These are phyloP conservation scores for Aplosporella prunicola DNA, from an alignment of 2,329 filamentous ascomycete genomes.

Conservation along the genomic window DNA sequence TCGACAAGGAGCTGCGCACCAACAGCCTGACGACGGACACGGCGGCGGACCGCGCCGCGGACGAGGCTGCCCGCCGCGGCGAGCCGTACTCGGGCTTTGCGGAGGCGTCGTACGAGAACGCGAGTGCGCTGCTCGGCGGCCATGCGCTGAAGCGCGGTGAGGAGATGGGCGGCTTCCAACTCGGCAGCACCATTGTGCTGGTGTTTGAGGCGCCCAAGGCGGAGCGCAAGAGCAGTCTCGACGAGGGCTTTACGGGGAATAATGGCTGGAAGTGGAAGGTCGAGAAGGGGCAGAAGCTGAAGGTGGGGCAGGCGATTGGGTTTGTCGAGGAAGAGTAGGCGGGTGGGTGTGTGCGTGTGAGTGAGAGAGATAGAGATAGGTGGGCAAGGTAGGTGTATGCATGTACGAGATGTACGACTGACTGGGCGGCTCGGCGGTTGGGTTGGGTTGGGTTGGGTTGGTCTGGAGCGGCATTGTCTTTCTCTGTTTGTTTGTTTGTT, in stretches of 20 bases:
- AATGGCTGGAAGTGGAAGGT: slow-evolving; percentile 79
- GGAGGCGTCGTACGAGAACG: slow-evolving; percentile 77
- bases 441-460: too few relatives aligned
- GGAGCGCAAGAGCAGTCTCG: slow-evolving; percentile 32
- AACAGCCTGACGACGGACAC: slow-evolving; percentile 91
- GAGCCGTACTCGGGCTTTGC: slow-evolving; percentile 84
- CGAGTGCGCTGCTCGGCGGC: slow-evolving; percentile 69
- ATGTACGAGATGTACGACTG: too few relatives aligned
- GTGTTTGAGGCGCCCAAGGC: slow-evolving; percentile 88
- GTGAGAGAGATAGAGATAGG: too few relatives aligned
- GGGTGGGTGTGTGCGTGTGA: too few relatives aligned
- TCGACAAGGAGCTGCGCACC: slow-evolving; percentile 85
- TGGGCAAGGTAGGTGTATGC: too few relatives aligned
- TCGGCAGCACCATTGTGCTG: slow-evolving; percentile 88
- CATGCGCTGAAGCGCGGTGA: slow-evolving; percentile 79
- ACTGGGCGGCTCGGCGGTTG: too few relatives aligned
- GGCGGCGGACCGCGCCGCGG: slow-evolving; percentile 75
- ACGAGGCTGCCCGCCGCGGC: slow-evolving; percentile 63
- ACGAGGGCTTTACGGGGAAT: slow-evolving; percentile 47
- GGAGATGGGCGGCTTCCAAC: slow-evolving; percentile 96
- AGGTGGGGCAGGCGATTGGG: slow-evolving; percentile 80
- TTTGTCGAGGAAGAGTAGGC: slow-evolving; percentile 53
- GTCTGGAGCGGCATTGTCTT: too few relatives aligned
- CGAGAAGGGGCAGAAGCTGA: slow-evolving; percentile 76
- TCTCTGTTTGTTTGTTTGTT: too few relatives aligned